These are phyloP conservation scores for Gonium pectorale DNA, from an alignment of 139 green algal genomes.

Conservation along the genomic window DNA sequence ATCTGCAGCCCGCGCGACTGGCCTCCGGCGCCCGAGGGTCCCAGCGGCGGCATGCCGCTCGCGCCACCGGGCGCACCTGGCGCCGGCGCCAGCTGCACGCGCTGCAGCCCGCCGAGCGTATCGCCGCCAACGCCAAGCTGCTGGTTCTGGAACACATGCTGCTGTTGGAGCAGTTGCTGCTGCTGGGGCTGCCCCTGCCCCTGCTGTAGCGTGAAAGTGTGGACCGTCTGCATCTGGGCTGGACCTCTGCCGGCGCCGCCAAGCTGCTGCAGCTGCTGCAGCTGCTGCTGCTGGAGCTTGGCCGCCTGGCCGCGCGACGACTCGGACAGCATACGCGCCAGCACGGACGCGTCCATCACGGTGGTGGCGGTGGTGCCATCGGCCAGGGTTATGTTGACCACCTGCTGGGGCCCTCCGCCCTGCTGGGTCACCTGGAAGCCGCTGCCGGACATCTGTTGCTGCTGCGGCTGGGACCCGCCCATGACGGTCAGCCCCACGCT, in stretches of 20 bases:
- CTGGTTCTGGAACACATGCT: not conserved
- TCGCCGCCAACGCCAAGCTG: no score
- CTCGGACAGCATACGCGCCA: constrained; percentile 31
- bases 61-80: no score
- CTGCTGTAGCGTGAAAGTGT: not conserved
- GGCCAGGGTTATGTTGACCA: constrained; percentile 38
- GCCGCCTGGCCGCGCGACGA: not conserved
- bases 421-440: not conserved
- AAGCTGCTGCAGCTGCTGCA: constrained; percentile 18
- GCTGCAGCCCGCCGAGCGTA: no score
- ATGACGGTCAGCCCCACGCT: not conserved
- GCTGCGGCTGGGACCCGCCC: constrained; percentile 2
- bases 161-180: not conserved
- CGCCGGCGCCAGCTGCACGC: no score
- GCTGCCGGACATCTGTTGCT: no score
- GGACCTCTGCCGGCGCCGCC: no score
- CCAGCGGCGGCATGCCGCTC: not conserved
- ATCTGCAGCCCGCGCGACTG: not conserved
- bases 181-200: not conserved
- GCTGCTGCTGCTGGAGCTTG: constrained; percentile 16
- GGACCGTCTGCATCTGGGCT: no score
- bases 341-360: constrained; percentile 15
- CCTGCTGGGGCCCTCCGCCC: not conserved
- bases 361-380: constrained; percentile 37
- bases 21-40: not conserved